Conservation (phyloP, 164 flowering plant genomes). For the Dillenia turbinata region DNA sequence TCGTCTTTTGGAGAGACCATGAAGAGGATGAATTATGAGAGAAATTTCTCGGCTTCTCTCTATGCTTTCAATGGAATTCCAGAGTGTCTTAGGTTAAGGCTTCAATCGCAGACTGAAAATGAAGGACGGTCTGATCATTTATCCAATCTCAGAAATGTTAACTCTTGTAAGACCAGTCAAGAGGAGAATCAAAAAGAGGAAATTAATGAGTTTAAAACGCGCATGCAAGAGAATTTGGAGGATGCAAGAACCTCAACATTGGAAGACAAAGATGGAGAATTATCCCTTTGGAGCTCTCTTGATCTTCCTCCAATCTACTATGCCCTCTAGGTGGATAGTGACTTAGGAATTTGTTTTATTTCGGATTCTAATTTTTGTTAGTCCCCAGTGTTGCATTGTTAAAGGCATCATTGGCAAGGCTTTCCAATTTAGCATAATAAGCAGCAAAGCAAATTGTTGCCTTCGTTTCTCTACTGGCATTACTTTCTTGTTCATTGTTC, state of each 20-base stretch:
- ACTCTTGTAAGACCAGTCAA: neutral
- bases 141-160: constrained; percentile 1
- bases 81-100: constrained; percentile 49
- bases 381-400: too few species aligned
- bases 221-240: neutral
- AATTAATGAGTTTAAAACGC: constrained; percentile 8
- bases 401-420: too few species aligned
- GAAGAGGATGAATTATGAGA: constrained; percentile 69
- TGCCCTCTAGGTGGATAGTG: neutral
- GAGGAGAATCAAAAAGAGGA: constrained; percentile 6
- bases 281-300: constrained; percentile 59
- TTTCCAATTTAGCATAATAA: too few species aligned
- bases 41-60: constrained; percentile 63
- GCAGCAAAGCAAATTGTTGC: too few species aligned
- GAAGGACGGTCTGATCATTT: constrained; percentile 7
- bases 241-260: constrained; percentile 1
- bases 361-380: too few species aligned
- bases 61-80: constrained; percentile 66
- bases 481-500: too few species aligned
- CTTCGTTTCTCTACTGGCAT: too few species aligned
- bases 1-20: constrained; percentile 5
- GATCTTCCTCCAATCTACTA: constrained; percentile 59
- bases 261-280: constrained; percentile 29
- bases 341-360: too few species aligned
- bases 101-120: constrained; percentile 4